Base-by-base conservation (phyloP, 1,139 yeast species). In the Pichia inconspicua region DNA sequence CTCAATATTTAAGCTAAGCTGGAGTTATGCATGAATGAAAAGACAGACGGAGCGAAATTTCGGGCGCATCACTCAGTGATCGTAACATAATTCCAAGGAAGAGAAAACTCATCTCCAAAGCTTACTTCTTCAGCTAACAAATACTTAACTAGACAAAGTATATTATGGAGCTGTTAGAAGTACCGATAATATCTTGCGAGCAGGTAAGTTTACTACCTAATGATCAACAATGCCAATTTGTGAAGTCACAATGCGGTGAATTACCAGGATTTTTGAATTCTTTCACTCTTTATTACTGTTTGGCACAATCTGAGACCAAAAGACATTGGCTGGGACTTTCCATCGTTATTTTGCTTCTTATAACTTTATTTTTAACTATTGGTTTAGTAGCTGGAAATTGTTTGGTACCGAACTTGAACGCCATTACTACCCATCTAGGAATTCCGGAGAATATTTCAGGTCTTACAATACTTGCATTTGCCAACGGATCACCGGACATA, bases 401-500 rank as follows among this genome's bases (percentile, higher is more conserved):
- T 54, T 61, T 78, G 22, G 76, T 82, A 48, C 81, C 82, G 4
- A 78, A 78, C 53, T 60, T 79, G 31, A 72, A 77, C 55, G 67
- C 78, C 27, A 71, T 78, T 9, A 72, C 82, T 40, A 69, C 68
- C 48, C 66, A 66, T 45, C 61, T 78, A 31, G 63, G 66, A 38
- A 62, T 78, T n/a, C 75, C 80, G 5, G 82, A 78, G 48, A 76
- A 75, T 55, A 63, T 79, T 42, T 78, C 83, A 0, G 84, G 84
- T 0, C 65, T 78, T 49, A 78, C 84, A 0, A 62, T 79, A 36
- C 62, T 79, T 53, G 83, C 83, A 1, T 69, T 78, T 57, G 84
- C 84, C 5, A 79, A 79, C 57, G 80, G 82, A 9, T 69, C 80
- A 1, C 82, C 84, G 0, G 84, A 79, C 61, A 74, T 78, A 7